Conservation (phyloP, 345 rosid genomes). For the Lenwebbia sp. region DNA sequence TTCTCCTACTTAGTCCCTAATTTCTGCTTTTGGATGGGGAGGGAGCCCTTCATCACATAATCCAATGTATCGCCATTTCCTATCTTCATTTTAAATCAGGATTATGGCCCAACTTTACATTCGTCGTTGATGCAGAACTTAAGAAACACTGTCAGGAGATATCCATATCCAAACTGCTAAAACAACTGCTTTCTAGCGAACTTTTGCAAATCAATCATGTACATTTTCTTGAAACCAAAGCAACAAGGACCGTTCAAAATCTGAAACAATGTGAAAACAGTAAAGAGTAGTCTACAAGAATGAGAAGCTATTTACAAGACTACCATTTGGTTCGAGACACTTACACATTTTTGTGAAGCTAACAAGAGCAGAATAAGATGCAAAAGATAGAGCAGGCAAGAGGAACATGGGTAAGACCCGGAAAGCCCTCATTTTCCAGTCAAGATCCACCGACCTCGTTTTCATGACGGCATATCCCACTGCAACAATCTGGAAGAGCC, state of each 20-base stretch:
- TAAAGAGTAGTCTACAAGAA: not conserved
- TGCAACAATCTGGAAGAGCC: conserved; percentile 19
- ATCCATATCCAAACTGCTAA: not conserved
- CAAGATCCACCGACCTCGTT: conserved; percentile 29
- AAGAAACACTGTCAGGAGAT: not conserved
- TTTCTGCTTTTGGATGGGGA: not conserved
- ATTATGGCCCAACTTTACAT: not conserved
- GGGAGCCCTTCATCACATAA: not conserved
- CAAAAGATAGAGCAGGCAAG: conserved; percentile 27
- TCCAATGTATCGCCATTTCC: not conserved
- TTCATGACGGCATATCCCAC: conserved; percentile 30
- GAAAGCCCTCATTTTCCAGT: conserved; percentile 43
- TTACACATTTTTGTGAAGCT: conserved; percentile 32
- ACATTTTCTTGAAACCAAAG: not conserved
- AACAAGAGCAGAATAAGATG: conserved; percentile 18
- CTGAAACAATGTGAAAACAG: not conserved
- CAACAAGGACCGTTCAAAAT: not conserved
- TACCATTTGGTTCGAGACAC: not conserved
- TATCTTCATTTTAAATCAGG: not conserved
- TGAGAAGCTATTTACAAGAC: not conserved
- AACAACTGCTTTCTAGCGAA: not conserved
- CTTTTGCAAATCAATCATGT: not conserved
- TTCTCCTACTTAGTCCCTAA: not conserved
- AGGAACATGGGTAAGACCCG: conserved; percentile 39
- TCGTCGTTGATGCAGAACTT: not conserved